phyloP scores from a whole-genome alignment of 306 rosid genomes.

The Cicer pinnatifidum region DNA sequence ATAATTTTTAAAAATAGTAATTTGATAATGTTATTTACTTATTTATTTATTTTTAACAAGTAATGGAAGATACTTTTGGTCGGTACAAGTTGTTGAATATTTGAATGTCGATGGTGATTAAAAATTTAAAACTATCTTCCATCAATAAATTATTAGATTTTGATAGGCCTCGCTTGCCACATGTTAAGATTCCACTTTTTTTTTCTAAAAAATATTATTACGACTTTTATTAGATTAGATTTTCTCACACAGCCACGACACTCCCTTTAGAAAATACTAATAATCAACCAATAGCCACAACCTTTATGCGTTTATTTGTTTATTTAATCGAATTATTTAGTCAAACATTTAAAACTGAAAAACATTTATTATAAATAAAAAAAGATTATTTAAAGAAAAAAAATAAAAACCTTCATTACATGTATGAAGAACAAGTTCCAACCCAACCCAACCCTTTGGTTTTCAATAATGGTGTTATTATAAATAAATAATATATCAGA shows the following conservation, averaged over 20 bases:
- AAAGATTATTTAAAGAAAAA: neutral
- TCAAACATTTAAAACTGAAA: neutral
- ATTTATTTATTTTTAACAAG: neutral
- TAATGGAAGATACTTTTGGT: neutral
- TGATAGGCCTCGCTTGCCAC: slow-evolving; percentile 39
- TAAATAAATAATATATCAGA: slow-evolving; percentile 18
- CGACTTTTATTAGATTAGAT: neutral
- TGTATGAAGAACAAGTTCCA: neutral
- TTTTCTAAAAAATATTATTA: too few relatives aligned
- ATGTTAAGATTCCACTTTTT: slow-evolving; percentile 18
- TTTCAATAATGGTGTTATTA: neutral
- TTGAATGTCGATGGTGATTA: neutral
- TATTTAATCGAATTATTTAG: neutral
- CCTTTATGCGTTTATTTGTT: neutral
- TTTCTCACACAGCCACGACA: slow-evolving; percentile 16
- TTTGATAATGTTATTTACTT: too few relatives aligned
- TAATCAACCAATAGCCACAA: slow-evolving; percentile 6
- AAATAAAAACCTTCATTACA: too few relatives aligned
- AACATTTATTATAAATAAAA: neutral
- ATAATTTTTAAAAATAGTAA: too few relatives aligned
- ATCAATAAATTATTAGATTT: slow-evolving; percentile 1
- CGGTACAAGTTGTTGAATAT: slow-evolving; percentile 19
- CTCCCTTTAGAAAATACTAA: neutral
- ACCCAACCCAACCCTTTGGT: slow-evolving; percentile 1
- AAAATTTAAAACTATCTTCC: slow-evolving; percentile 10